phyloP scores from a whole-genome alignment of 768 basidiomycete genomes.

The Scleroderma citrinum region DNA sequence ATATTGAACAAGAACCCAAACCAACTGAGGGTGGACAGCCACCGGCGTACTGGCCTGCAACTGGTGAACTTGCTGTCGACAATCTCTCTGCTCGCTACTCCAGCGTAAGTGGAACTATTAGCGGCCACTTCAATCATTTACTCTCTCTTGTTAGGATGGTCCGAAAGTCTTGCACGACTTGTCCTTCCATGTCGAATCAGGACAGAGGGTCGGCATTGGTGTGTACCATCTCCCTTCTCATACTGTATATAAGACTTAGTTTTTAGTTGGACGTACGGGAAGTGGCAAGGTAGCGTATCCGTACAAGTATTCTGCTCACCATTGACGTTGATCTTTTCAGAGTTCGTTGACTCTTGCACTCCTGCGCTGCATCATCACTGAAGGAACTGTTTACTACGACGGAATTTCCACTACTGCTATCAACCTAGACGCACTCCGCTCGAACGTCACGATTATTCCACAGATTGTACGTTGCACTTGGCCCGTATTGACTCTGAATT shows the following conservation, averaged over 20 bases:
- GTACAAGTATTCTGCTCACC: slow-evolving; percentile 4
- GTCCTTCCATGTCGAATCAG: slow-evolving; percentile 45
- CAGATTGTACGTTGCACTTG: slow-evolving; percentile 37
- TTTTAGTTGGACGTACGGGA: slow-evolving; percentile 52
- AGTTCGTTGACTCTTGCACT: slow-evolving; percentile 48
- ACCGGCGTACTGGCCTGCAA: slow-evolving; percentile 61
- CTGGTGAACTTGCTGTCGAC: slow-evolving; percentile 47
- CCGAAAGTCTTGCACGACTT: slow-evolving; percentile 52
- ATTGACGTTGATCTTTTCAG: slow-evolving; percentile 15
- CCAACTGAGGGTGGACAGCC: slow-evolving; percentile 38
- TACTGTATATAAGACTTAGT: not conserved
- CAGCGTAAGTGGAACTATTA: slow-evolving; percentile 12
- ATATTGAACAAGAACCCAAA: slow-evolving; percentile 51
- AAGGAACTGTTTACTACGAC: slow-evolving; percentile 49
- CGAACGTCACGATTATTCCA: slow-evolving; percentile 54
- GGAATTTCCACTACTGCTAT: slow-evolving; percentile 38
- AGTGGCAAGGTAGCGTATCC: slow-evolving; percentile 38
- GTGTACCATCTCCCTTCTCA: slow-evolving; percentile 7
- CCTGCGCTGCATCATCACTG: slow-evolving; percentile 48
- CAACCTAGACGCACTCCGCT: slow-evolving; percentile 49
- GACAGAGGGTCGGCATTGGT: slow-evolving; percentile 55
- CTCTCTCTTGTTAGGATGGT: slow-evolving; percentile 36
- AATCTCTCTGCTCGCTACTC: slow-evolving; percentile 47
- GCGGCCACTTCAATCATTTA: not conserved
- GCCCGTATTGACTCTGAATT: not conserved